Conservation (phyloP, 345 rosid species). For the Kernera saxatilis region DNA sequence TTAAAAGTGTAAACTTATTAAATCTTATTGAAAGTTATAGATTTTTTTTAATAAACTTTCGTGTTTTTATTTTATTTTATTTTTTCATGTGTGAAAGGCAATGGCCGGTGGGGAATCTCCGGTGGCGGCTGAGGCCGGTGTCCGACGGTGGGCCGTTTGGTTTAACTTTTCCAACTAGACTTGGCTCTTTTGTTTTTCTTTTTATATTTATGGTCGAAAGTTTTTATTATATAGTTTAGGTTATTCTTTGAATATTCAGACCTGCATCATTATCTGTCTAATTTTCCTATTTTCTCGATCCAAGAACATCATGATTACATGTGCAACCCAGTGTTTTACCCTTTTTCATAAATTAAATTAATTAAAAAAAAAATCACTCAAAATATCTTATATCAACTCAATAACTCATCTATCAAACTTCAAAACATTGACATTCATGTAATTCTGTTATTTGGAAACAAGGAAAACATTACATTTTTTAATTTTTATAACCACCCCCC, state of each 20-base stretch:
- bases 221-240: slow-evolving; percentile 1
- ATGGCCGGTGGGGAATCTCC: slow-evolving; percentile 13
- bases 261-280: slow-evolving; percentile 13
- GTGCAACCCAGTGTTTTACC: slow-evolving; percentile 26
- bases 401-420: neutral
- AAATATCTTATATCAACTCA: neutral
- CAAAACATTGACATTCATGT: neutral
- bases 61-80: neutral
- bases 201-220: neutral
- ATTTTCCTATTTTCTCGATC: slow-evolving; percentile 15
- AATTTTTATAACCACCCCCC: neutral
- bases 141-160: slow-evolving; percentile 3
- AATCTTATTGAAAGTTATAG: neutral
- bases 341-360: neutral
- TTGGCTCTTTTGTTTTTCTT: neutral
- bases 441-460: neutral
- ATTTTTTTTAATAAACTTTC: neutral
- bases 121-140: slow-evolving; percentile 11
- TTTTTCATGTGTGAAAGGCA: neutral
- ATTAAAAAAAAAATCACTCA: neutral
- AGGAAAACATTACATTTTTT: neutral
- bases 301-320: slow-evolving; percentile 34
- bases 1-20: slow-evolving; percentile 13
- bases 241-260: slow-evolving; percentile 1
- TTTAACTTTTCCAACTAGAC: slow-evolving; percentile 13